Evolutionary conservation across 768 basidiomycete species (phyloP).

Genomic region (Termitomyces sp.): DNA sequence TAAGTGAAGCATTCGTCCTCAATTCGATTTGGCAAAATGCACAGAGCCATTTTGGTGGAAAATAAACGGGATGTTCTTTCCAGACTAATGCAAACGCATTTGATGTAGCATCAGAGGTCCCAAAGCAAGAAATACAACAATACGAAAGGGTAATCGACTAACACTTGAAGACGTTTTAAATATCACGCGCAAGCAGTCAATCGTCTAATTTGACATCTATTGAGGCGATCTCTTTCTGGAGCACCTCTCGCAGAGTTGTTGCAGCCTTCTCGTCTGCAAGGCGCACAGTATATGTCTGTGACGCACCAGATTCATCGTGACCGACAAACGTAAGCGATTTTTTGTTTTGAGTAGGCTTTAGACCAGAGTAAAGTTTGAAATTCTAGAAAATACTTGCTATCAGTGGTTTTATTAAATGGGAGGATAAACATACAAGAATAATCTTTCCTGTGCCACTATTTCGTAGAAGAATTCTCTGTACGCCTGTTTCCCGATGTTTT

Average conservation of each 20-base stretch:
- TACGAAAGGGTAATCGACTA: background rate
- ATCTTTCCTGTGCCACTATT: slow-evolving; percentile 75
- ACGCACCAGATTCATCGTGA: slow-evolving; percentile 47
- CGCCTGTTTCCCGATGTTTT: slow-evolving; percentile 57
- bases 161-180: background rate
- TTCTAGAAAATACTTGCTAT: slow-evolving; percentile 42
- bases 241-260: slow-evolving; percentile 44
- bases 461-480: slow-evolving; percentile 60
- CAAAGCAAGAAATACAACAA: background rate
- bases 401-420: background rate
- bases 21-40: slow-evolving; percentile 92
- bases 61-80: slow-evolving; percentile 21
- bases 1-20: slow-evolving; percentile 93
- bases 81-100: slow-evolving; percentile 4
- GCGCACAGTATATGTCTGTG: slow-evolving; percentile 58
- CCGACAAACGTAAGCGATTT: slow-evolving; percentile 62
- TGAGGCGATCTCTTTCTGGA: slow-evolving; percentile 58
- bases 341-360: slow-evolving; percentile 48
- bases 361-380: slow-evolving; percentile 57
- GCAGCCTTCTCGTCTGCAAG: slow-evolving; percentile 56
- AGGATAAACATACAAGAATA: slow-evolving; percentile 49
- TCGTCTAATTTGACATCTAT: slow-evolving; percentile 31
- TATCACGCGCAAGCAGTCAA: slow-evolving; percentile 1
- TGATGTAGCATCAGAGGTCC: slow-evolving; percentile 2
- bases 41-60: slow-evolving; percentile 76